phyloP scores from a whole-genome alignment of 495 filamentous ascomycete genomes.

The Penicillium cataractarum region DNA sequence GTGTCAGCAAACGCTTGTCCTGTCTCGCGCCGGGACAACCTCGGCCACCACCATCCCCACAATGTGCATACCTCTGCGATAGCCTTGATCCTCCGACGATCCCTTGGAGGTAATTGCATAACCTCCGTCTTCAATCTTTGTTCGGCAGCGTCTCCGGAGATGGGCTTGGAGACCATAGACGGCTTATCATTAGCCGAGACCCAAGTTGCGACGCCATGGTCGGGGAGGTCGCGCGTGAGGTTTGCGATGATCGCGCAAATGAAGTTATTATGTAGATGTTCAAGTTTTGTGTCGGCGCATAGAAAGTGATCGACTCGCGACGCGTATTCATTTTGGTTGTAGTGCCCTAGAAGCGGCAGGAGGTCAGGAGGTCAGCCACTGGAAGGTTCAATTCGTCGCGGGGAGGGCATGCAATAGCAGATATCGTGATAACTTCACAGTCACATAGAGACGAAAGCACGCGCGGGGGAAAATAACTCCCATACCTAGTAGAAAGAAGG shows the following conservation, averaged over 20 bases:
- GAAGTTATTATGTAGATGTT: constrained; percentile 91
- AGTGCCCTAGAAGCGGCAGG: constrained; percentile 59
- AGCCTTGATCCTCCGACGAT: constrained; percentile 84
- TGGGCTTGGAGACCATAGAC: constrained; percentile 73
- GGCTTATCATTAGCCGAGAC: constrained; percentile 96
- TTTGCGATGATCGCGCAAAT: constrained; percentile 85
- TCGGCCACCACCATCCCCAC: not conserved
- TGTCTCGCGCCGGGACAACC: not conserved
- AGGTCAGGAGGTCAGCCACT: constrained; percentile 26
- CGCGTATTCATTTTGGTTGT: constrained; percentile 84
- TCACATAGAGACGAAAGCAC: constrained; percentile 7
- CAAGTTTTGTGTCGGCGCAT: constrained; percentile 67
- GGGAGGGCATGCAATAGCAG: not conserved
- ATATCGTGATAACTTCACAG: not conserved
- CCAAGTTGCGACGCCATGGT: constrained; percentile 91
- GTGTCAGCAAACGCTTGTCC: not conserved
- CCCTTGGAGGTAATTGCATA: constrained; percentile 86
- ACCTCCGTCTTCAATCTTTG: constrained; percentile 89
- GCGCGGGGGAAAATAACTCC: constrained; percentile 15
- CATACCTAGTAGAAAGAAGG: constrained; percentile 80
- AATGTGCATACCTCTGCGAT: constrained; percentile 57
- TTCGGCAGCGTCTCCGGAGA: constrained; percentile 87
- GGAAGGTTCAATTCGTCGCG: constrained; percentile 15
- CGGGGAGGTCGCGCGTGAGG: constrained; percentile 83
- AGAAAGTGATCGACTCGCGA: constrained; percentile 73